A percentile compares a stretch with the other conserved stretches of the same genome.
Evolutionary conservation across 805 yeast genomes (phyloP).

Genomic region (Metschnikowia matae): DNA sequence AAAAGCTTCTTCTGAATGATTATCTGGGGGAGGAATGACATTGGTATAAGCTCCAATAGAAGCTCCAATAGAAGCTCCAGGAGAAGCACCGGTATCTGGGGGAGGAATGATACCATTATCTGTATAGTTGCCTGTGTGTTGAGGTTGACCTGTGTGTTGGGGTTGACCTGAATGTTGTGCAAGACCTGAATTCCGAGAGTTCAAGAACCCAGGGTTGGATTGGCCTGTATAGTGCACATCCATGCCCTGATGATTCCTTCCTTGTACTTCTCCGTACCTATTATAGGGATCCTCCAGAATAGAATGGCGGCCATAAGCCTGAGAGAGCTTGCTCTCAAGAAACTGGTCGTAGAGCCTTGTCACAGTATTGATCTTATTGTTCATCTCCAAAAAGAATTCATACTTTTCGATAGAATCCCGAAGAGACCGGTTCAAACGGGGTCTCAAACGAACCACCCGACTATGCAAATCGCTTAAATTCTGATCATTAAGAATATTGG

Average conservation of each 20-base stretch:
- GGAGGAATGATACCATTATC: no score
- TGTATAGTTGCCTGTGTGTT: neutral
- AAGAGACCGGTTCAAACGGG: slow-evolving; percentile 62
- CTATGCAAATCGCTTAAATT: slow-evolving; percentile 55
- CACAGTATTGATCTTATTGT: slow-evolving; percentile 72
- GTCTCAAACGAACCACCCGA: slow-evolving; percentile 57
- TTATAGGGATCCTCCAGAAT: neutral
- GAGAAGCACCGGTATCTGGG: no score
- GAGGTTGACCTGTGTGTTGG: neutral
- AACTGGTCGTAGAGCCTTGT: slow-evolving; percentile 72
- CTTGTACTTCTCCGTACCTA: neutral
- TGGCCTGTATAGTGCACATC: no score
- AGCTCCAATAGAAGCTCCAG: no score
- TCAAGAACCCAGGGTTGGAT: neutral
- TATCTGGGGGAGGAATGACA: no score
- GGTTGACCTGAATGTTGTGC: neutral
- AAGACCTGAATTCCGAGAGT: neutral
- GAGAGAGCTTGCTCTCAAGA: slow-evolving; percentile 48
- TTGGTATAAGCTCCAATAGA: no score
- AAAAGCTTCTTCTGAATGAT: no score
- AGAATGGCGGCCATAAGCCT: slow-evolving; percentile 34
- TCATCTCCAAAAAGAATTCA: slow-evolving; percentile 66
- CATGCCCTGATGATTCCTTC: neutral
- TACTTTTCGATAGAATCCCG: slow-evolving; percentile 56
- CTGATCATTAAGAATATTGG: slow-evolving; percentile 40